phyloP scores from a whole-genome alignment of 108 stramenopile species.

The Cyclostephanos invisitatus region DNA sequence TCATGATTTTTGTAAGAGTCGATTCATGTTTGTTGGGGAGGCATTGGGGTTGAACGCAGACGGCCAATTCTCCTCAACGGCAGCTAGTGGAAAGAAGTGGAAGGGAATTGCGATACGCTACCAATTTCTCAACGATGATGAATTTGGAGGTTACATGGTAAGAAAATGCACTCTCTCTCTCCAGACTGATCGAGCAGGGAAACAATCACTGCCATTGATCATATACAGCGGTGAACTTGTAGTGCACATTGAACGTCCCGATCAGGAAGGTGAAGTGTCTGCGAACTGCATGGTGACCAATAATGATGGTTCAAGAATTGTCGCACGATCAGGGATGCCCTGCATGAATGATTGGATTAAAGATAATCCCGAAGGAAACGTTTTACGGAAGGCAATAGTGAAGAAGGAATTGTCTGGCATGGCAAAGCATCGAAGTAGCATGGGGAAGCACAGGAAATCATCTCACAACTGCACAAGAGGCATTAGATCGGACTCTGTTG shows the following conservation, averaged over 20 bases:
- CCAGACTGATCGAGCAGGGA: conserved; percentile 41
- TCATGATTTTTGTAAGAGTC: conserved; percentile 16
- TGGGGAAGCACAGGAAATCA: neutral
- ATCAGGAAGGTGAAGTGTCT: conserved; percentile 1
- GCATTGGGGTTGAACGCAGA: neutral
- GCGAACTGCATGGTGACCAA: conserved; percentile 12
- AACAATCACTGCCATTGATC: conserved; percentile 41
- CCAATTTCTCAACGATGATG: conserved; percentile 13
- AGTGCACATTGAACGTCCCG: conserved; percentile 27
- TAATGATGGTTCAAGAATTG: conserved; percentile 7
- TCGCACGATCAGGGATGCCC: conserved; percentile 14
- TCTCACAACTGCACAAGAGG: neutral
- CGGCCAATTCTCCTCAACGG: conserved; percentile 5
- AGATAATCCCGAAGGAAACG: conserved; percentile 13
- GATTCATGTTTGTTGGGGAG: conserved; percentile 22
- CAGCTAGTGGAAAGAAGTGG: conserved; percentile 22
- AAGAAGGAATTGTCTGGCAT: conserved; percentile 6
- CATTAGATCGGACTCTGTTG: neutral
- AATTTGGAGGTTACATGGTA: neutral
- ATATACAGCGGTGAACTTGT: conserved; percentile 39
- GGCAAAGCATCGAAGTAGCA: neutral
- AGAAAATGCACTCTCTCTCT: conserved; percentile 32
- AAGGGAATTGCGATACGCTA: conserved; percentile 35
- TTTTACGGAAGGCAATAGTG: conserved; percentile 20
- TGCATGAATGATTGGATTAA: conserved; percentile 36